These are phyloP conservation scores for Calonectria hawksworthii DNA, from an alignment of 2,329 filamentous ascomycete species.

Conservation along the genomic window DNA sequence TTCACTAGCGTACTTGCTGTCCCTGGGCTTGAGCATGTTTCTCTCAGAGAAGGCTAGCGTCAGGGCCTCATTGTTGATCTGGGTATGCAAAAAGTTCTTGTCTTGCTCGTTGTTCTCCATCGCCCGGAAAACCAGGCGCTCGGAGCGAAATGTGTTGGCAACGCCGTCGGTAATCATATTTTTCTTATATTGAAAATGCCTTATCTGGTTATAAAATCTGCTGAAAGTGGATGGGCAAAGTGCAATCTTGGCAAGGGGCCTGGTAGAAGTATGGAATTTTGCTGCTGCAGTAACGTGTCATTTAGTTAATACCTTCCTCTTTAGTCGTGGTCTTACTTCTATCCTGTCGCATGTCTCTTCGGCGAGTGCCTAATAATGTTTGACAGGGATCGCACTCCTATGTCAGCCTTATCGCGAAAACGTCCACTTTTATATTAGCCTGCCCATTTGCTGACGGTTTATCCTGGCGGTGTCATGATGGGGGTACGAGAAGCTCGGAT, in stretches of 20 bases:
- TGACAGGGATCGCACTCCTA: neutral
- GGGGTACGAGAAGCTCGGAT: neutral
- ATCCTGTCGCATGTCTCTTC: neutral
- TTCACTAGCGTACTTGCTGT: neutral
- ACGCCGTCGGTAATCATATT: neutral
- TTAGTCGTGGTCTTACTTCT: neutral
- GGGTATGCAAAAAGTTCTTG: neutral
- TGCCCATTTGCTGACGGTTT: neutral
- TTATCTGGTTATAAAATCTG: neutral
- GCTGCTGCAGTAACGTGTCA: neutral
- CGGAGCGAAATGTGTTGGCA: neutral
- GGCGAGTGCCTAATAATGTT: neutral
- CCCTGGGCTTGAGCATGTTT: neutral
- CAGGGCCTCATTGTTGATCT: neutral
- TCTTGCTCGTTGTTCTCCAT: neutral
- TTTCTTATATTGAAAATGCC: neutral
- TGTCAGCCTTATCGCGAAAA: neutral
- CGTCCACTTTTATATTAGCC: neutral
- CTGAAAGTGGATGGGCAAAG: neutral
- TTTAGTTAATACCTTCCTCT: neutral
- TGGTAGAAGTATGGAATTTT: neutral
- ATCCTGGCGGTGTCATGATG: neutral
- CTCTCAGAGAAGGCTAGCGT: neutral
- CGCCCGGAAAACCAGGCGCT: neutral
- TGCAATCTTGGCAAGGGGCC: neutral